Evolutionary conservation across 2,329 filamentous ascomycete genomes (phyloP), one percentile per base, ranked within the genome.

Genomic region (Elsinoe perseae): DNA sequence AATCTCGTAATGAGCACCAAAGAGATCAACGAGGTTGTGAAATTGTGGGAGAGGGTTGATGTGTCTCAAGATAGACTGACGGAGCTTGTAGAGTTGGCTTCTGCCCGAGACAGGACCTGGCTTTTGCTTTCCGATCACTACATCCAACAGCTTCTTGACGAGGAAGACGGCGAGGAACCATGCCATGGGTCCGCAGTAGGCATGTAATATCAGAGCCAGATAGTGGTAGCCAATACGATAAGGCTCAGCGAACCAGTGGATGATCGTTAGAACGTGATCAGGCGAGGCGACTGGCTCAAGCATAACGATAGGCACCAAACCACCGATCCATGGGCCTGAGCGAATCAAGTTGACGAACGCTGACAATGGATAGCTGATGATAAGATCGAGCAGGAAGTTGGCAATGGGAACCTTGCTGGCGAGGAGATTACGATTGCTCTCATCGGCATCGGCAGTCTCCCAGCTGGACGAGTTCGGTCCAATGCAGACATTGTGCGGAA

Each of bases 401-500:
- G 75, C 66, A 44, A 69, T 64, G 30, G 75, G 72, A 1, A 70
- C 67, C 25, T 67, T 68, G 54, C 64, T 67, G 0, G 70, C 59
- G 2, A 70, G 68, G 0, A 77, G 66, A 40, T 77, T 71, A 12
- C 76, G 74, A 65, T 78, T 77, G 4, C 68, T 64, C 61, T 80
- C 76, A 50, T 66, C 63, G 1, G 73, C 73, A 58, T 78, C 76
- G 20, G 72, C 64, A 21, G 75, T 65, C 61, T 82, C 80, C 77
- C 79, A 80, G 62, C 77, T 80, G 0, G 79, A 81, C 0, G 78
- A 80, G 64, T 80, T 81, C 6, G 77, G 72, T 0, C 80, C 79
- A 23, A 82, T 75, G 65, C 76, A 81, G 2, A 74, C 74, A 57
- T 75, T 69, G 4, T 74, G 70, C 0, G 78, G 77, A 1, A 82